phyloP scores from a whole-genome alignment of 352 stramenopile species.

The Phytophthora litchii region DNA sequence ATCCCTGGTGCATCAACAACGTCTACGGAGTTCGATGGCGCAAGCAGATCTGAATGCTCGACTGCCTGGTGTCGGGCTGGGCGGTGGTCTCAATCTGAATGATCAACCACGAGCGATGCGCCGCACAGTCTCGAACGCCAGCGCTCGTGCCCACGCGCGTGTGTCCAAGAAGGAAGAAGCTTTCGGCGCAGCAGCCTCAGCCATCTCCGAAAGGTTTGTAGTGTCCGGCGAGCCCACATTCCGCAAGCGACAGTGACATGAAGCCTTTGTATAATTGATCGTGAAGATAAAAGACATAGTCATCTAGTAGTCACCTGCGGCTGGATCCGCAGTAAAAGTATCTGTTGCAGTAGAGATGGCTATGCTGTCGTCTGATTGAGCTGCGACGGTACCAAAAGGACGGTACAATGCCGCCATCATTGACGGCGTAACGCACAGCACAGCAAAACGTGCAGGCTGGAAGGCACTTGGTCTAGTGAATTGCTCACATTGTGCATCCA shows the following conservation, averaged over 20 bases:
- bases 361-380: constrained; percentile 22
- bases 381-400: constrained; percentile 10
- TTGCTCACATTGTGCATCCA: not conserved
- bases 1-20: constrained; percentile 81
- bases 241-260: constrained; percentile 36
- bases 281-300: constrained; percentile 6
- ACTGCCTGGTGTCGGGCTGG: constrained; percentile 41
- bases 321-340: constrained; percentile 3
- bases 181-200: constrained; percentile 78
- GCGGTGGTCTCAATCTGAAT: constrained; percentile 29
- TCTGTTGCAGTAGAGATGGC: constrained; percentile 15
- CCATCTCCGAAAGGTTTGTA: constrained; percentile 80
- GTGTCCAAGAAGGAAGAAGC: constrained; percentile 88
- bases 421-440: constrained; percentile 23
- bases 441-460: constrained; percentile 27
- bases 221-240: constrained; percentile 43
- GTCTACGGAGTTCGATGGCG: constrained; percentile 63
- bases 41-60: constrained; percentile 57
- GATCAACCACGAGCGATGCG: constrained; percentile 53
- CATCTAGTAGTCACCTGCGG: not conserved
- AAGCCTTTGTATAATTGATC: constrained; percentile 2
- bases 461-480: constrained; percentile 4
- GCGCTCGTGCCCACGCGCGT: constrained; percentile 63
- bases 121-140: constrained; percentile 66
- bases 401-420: constrained; percentile 18